Evolutionary conservation across 2,329 filamentous ascomycete genomes (phyloP).

Genomic region (Hypoxylon sp.): DNA sequence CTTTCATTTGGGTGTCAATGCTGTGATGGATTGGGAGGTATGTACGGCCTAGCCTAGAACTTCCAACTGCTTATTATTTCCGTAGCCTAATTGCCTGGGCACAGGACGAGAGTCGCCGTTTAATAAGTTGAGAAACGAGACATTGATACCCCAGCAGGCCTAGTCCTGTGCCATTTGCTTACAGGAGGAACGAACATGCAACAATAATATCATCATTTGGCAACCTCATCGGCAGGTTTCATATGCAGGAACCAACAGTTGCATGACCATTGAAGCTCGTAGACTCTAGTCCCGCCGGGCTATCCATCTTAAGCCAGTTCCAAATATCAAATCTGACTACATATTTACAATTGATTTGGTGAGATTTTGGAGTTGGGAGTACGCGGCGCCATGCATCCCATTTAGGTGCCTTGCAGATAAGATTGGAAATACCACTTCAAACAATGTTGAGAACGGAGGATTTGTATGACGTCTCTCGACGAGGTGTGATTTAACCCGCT

Average conservation of each 20-base stretch:
- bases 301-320: conserved; percentile 16
- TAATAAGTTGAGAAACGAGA: conserved; percentile 21
- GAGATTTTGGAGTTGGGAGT: conserved; percentile 32
- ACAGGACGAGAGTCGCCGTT: background rate
- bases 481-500: conserved; percentile 43
- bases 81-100: conserved; percentile 13
- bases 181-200: conserved; percentile 1
- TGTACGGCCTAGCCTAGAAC: conserved; percentile 20
- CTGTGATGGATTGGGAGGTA: conserved; percentile 5
- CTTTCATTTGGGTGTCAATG: conserved; percentile 14
- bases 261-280: conserved; percentile 19
- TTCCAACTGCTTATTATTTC: conserved; percentile 30
- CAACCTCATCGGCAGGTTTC: conserved; percentile 10
- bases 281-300: conserved; percentile 20
- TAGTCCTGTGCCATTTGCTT: conserved; percentile 12
- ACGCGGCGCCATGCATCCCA: conserved; percentile 26
- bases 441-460: conserved; percentile 28
- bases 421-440: conserved; percentile 36
- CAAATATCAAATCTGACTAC: conserved; percentile 15
- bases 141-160: conserved; percentile 2
- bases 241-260: conserved; percentile 40
- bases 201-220: conserved; percentile 2
- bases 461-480: conserved; percentile 31
- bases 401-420: conserved; percentile 44
- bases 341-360: conserved; percentile 10